phyloP scores from a whole-genome alignment of 106 monocot genomes.

The Phalaenopsis equestris region DNA sequence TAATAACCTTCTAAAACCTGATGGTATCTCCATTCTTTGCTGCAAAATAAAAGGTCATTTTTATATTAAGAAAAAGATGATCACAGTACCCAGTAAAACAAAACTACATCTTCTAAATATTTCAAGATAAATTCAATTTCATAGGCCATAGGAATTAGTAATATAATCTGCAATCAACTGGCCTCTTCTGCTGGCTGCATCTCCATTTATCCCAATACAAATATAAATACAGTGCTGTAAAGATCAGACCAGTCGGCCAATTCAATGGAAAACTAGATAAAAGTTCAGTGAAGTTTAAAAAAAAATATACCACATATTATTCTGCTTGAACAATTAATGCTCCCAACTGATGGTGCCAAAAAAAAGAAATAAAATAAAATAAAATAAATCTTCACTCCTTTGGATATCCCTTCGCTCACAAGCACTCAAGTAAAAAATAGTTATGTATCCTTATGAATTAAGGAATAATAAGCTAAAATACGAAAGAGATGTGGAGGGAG shows the following conservation, averaged over 20 bases:
- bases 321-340: neutral
- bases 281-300: neutral
- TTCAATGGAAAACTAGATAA: neutral
- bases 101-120: neutral
- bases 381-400: neutral
- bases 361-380: too few relatives aligned
- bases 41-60: slow-evolving; percentile 17
- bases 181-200: neutral
- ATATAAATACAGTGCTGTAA: neutral
- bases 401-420: neutral
- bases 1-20: slow-evolving; percentile 59
- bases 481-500: neutral
- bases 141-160: neutral
- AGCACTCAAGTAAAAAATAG: neutral
- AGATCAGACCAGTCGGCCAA: neutral
- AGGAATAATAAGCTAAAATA: neutral
- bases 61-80: neutral
- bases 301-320: neutral
- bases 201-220: neutral
- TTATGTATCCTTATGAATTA: neutral
- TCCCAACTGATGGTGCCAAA: neutral
- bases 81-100: neutral
- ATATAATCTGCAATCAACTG: neutral
- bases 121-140: neutral
- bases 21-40: slow-evolving; percentile 60